phyloP scores from a whole-genome alignment of 192 early-diverging fungal species.

The Coemansia sp. region DNA sequence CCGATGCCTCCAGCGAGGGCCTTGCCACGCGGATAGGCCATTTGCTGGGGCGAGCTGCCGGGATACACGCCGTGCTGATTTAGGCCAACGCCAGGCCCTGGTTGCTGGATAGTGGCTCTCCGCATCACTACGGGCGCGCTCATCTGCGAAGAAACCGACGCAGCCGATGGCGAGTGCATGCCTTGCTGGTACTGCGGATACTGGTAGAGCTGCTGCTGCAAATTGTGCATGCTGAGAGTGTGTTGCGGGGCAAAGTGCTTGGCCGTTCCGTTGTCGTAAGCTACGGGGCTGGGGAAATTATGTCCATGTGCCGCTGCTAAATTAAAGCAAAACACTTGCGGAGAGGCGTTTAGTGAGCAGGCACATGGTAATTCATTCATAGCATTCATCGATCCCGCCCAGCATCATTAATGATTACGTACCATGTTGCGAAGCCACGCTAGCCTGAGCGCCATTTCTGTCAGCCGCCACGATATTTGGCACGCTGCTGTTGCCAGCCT shows the following conservation, averaged over 20 bases:
- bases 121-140: constrained; percentile 1
- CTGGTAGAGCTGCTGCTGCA: constrained; percentile 10
- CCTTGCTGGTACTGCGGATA: constrained; percentile 1
- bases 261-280: background rate
- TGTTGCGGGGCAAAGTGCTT: background rate
- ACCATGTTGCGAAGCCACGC: background rate
- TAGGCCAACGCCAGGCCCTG: background rate
- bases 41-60: constrained; percentile 12
- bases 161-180: background rate
- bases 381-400: background rate
- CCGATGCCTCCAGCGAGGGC: background rate
- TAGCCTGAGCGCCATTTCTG: background rate
- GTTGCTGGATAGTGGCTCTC: background rate
- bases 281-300: background rate
- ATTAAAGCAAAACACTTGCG: constrained; percentile 1
- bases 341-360: background rate
- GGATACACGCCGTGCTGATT: background rate
- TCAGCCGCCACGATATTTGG: background rate
- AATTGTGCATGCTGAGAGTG: background rate
- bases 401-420: background rate
- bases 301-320: background rate
- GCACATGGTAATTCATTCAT: background rate
- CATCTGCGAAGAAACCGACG: background rate
- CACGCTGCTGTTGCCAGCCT: background rate
- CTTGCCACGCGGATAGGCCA: constrained; percentile 13